Percentiles rank a stretch among this genome's conserved stretches.
phyloP scores from a whole-genome alignment of 768 basidiomycete species.

The Mycena polygramma region DNA sequence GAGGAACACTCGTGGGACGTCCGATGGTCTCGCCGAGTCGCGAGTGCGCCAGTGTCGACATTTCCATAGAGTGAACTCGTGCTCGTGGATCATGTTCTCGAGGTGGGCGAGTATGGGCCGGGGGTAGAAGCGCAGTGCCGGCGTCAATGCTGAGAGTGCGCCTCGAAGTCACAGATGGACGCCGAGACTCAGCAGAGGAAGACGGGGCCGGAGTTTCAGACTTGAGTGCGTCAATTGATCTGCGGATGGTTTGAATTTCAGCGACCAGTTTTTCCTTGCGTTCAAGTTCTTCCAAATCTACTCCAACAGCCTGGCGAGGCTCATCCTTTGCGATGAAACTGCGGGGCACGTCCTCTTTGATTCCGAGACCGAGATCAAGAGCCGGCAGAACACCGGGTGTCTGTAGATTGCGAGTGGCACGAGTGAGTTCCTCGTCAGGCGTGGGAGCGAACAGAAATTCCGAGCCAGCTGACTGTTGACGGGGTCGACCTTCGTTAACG shows the following conservation, averaged over 20 bases:
- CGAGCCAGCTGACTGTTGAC: conserved; percentile 76
- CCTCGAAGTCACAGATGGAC: conserved; percentile 74
- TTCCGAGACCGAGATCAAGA: conserved; percentile 81
- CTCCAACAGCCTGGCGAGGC: conserved; percentile 52
- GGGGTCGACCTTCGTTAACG: conserved; percentile 64
- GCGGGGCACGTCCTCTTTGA: conserved; percentile 81
- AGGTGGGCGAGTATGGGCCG: conserved; percentile 77
- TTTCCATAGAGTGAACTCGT: conserved; percentile 81
- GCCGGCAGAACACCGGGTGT: conserved; percentile 72
- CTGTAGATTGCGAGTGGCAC: conserved; percentile 63
- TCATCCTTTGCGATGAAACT: conserved; percentile 71
- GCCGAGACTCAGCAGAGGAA: conserved; percentile 70
- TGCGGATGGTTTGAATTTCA: conserved; percentile 85
- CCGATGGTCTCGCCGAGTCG: conserved; percentile 67
- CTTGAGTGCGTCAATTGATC: conserved; percentile 82
- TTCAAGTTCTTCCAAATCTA: conserved; percentile 69
- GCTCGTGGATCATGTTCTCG: conserved; percentile 76
- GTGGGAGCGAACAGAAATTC: conserved; percentile 77
- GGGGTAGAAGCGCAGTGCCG: conserved; percentile 60
- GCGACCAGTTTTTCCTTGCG: conserved; percentile 79
- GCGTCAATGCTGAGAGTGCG: conserved; percentile 80
- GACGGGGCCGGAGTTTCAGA: conserved; percentile 80
- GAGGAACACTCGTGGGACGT: conserved; percentile 80
- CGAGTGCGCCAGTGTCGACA: conserved; percentile 61
- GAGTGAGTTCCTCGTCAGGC: conserved; percentile 72